Evolutionary conservation across 768 basidiomycete genomes (phyloP).

Genomic region (Pleurotus giganteus): DNA sequence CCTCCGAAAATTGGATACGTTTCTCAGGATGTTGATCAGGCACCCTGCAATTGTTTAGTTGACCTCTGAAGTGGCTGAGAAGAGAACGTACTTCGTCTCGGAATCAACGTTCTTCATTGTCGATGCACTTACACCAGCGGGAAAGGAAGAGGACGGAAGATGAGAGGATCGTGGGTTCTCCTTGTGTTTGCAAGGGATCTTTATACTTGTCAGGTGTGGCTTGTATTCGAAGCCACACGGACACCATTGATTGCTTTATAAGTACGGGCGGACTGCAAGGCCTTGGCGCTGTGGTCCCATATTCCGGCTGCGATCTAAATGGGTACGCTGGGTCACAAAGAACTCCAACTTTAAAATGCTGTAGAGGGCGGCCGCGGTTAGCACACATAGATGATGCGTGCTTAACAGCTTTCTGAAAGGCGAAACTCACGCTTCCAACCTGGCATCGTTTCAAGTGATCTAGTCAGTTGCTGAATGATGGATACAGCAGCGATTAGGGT

Average conservation of each 20-base stretch:
- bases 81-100: not conserved
- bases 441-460: too few species aligned
- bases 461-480: not conserved
- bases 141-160: not conserved
- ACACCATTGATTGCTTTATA: not conserved
- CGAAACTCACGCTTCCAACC: not conserved
- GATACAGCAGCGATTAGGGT: too few species aligned
- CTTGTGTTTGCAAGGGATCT: not conserved
- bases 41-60: not conserved
- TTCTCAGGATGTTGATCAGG: not conserved
- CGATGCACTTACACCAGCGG: not conserved
- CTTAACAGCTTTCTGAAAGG: constrained; percentile 2
- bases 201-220: not conserved
- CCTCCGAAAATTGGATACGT: not conserved
- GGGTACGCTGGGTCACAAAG: not conserved
- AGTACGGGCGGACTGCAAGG: not conserved
- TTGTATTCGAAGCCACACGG: constrained; percentile 1
- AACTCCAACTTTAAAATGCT: constrained; percentile 8
- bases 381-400: not conserved
- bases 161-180: not conserved
- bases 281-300: constrained; percentile 6
- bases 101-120: not conserved
- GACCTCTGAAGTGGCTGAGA: not conserved
- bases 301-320: constrained; percentile 8
- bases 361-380: not conserved